Base-by-base conservation (phyloP, 495 filamentous ascomycete genomes). In the Trichoderma virens region DNA sequence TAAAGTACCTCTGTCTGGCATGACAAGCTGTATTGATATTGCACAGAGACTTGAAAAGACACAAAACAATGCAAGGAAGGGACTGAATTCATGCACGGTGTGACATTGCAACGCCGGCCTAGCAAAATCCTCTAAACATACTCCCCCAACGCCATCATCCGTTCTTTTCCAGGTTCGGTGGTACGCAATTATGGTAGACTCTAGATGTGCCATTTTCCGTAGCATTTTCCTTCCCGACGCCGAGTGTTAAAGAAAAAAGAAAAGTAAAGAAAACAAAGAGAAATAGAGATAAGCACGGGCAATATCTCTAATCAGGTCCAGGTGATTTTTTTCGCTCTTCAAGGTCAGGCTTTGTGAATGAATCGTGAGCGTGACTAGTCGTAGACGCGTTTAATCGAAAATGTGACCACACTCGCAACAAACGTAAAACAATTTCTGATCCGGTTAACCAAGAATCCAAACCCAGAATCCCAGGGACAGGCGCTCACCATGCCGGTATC, bases 361-460 rank as follows among this genome's bases (percentile, higher is more conserved):
- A 27, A 20, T 34, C 59, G 66, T 30, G 76, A 76, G 76, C 78
- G 78, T 80, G 74, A 70, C 68, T 62, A 62, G 69, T 67, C 64
- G 68, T 66, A 64, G 65, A 65, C 65, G 35, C 59, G 67, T 65
- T 65, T 62, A 80, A 64, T 90, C 83, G 76, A 90, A 96, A 67
- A 96, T 93, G 70, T 90, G 87, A 69, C 91, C 91, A 74, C 94
- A 98, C 27, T 84, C 83, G 79, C 90, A 93, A 79, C 94, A 98
- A 51, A 98, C 94, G 73, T 92, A 97, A 76, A 96, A 98, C 14
- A 98, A 84, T 92, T 93, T 97, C 93, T 98, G 66, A 32, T 14
- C 60, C 38, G 16, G 5, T 66, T 80, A 65, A 79, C 71, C 66
- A 61, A 45, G 18, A 27, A 13, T 60, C 5, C 43, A 35, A 11